Conservation (phyloP, 441 rosid species). For the Geranium incanum region DNA sequence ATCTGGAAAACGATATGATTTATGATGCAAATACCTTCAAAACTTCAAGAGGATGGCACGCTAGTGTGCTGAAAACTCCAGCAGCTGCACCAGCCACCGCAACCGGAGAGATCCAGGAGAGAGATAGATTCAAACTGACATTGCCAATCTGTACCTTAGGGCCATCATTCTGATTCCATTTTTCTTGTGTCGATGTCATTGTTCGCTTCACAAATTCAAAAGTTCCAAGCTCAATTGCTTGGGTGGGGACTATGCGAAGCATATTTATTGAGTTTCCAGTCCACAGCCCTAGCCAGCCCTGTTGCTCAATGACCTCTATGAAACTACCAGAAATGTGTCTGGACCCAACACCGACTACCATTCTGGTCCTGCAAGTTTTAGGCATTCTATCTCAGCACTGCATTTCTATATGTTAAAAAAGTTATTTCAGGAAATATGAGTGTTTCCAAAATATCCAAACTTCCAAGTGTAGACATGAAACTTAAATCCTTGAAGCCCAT, state of each 20-base stretch:
- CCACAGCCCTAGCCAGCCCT: constrained; percentile 97
- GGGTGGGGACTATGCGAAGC: constrained; percentile 90
- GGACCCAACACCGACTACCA: constrained; percentile 96
- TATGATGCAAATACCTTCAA: constrained; percentile 50
- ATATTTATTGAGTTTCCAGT: constrained; percentile 91
- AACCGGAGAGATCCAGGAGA: constrained; percentile 86
- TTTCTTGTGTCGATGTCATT: constrained; percentile 65
- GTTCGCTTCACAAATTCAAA: constrained; percentile 81
- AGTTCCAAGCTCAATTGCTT: constrained; percentile 87
- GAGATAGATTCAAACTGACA: constrained; percentile 48
- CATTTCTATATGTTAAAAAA: background rate
- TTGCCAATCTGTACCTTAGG: constrained; percentile 62
- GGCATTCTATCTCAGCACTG: constrained; percentile 6
- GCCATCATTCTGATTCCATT: constrained; percentile 43
- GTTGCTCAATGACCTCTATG: constrained; percentile 68
- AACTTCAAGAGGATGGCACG: constrained; percentile 96
- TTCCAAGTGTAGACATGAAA: background rate
- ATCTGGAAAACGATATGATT: background rate
- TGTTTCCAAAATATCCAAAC: background rate
- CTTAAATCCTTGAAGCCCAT: background rate
- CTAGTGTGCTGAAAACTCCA: constrained; percentile 80
- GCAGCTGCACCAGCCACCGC: constrained; percentile 98
- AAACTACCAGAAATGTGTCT: constrained; percentile 83
- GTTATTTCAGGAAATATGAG: background rate
- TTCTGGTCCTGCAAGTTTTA: constrained; percentile 63